Evolutionary conservation across 163 green algal species (phyloP).

Genomic region (Prototheca wickerhamii): DNA sequence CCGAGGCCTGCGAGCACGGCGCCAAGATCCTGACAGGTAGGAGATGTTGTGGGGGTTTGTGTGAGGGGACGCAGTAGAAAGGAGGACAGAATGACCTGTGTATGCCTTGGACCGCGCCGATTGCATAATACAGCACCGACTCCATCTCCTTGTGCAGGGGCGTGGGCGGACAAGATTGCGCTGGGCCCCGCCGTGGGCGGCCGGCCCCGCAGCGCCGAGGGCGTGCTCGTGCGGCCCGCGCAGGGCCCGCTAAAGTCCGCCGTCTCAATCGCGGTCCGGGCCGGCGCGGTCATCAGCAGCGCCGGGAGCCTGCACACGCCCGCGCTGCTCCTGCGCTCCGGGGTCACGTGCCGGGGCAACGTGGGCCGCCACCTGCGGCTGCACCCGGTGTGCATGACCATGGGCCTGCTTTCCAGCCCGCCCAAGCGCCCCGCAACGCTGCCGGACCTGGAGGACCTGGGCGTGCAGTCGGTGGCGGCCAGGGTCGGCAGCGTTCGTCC

Average conservation of each 20-base stretch:
- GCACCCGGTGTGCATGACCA: constrained; percentile 34
- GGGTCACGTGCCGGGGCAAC: constrained; percentile 38
- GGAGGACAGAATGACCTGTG: no score
- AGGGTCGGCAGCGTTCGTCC: constrained; percentile 13
- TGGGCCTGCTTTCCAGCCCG: background rate
- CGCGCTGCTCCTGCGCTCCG: constrained; percentile 57
- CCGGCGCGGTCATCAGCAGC: constrained; percentile 34
- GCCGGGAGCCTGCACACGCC: constrained; percentile 53
- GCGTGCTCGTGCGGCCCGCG: no score
- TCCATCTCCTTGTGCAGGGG: no score
- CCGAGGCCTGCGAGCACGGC: constrained; percentile 40
- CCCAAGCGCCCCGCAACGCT: background rate
- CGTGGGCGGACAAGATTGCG: no score
- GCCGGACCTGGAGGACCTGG: constrained; percentile 6
- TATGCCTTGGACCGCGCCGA: no score
- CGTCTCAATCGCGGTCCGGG: constrained; percentile 18
- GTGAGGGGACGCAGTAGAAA: no score
- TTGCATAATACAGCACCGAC: no score
- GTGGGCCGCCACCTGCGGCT: constrained; percentile 56
- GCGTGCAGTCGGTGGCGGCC: background rate
- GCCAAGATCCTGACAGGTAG: constrained; percentile 37
- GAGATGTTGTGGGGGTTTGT: background rate
- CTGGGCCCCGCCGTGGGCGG: no score
- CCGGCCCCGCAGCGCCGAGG: no score
- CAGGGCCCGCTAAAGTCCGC: background rate